Evolutionary conservation across 1,284 basidiomycete genomes (phyloP), one percentile per base, ranked within the genome.

Genomic region (Ceratobasidium sp.): DNA sequence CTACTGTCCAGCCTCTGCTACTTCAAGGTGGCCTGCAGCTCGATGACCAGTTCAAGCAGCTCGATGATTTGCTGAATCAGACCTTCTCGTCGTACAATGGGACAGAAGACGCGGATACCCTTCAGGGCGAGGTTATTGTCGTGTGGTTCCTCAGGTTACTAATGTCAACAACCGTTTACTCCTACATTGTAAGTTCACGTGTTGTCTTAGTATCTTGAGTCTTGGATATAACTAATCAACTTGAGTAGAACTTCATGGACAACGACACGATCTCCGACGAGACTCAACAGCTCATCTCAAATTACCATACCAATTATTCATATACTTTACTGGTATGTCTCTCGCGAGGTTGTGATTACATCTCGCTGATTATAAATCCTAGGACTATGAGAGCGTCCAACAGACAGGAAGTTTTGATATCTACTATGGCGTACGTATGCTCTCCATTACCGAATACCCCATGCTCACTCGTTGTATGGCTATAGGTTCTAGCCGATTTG

Each of bases 241-340:
- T 47, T 29, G 2, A 11, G 6, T 24, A 73, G 71, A 63, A 24
- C 8, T 63, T 54, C 24, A 73, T 73, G 71, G 36, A 44, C 6
- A 73, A 73, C 50, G 71, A 63, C 1, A 73, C 59, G 1, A 63
- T 73, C 8, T 15, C 59, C 6, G 71, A 73, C 8, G 24, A 50
- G 5, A 24, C 51, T 53, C 59, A 73, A 14, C 5, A 56, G 19
- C 53, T 15, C 2, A 53, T 63, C 1, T 14, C 33, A 5, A 48
- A 19, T 11, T 73, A 73, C 36, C 59, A 63, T 33, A 73, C 33
- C 56, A 36, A 73, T 19, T 62, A 63, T 27, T 15, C 41, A 0
- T 62, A 27, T 36, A 50, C 59, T 2, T 54, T 22, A n/a, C 48
- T 63, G 47, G 71, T 51, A 41, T n/a, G 71, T 41, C 14, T 5